phyloP scores from a whole-genome alignment of 2,329 filamentous ascomycete genomes.

The Akanthomyces muscarius region DNA sequence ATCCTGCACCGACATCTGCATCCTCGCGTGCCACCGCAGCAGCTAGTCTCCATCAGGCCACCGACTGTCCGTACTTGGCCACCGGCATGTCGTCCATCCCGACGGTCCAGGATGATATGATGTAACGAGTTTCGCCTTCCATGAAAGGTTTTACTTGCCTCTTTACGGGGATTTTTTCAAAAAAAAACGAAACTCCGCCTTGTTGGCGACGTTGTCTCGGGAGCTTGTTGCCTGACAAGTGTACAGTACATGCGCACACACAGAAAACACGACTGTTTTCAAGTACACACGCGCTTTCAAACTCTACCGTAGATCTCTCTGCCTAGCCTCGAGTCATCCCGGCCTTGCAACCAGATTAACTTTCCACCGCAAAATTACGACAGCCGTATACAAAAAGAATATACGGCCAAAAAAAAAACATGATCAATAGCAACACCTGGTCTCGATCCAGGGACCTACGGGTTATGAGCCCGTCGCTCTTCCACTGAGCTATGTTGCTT shows the following conservation, averaged over 20 bases:
- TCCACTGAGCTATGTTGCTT: constrained; percentile 19
- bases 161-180: neutral
- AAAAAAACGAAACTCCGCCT: neutral
- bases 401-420: neutral
- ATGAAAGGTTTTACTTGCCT: neutral
- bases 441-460: constrained; percentile 19
- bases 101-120: neutral
- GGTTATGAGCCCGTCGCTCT: constrained; percentile 19
- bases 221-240: neutral
- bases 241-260: neutral
- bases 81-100: neutral
- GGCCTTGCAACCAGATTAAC: neutral
- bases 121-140: neutral
- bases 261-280: neutral
- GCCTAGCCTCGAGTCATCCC: neutral
- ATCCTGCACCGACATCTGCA: neutral
- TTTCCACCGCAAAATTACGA: neutral
- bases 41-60: constrained; percentile 11
- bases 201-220: neutral
- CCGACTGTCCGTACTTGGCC: neutral
- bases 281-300: neutral
- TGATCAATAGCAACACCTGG: constrained; percentile 17
- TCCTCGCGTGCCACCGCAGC: neutral
- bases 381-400: neutral
- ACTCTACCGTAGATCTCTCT: neutral